These are phyloP conservation scores for Paramecium pentaurelia DNA, from an alignment of 73 alveolate genomes.

Conservation along the genomic window DNA sequence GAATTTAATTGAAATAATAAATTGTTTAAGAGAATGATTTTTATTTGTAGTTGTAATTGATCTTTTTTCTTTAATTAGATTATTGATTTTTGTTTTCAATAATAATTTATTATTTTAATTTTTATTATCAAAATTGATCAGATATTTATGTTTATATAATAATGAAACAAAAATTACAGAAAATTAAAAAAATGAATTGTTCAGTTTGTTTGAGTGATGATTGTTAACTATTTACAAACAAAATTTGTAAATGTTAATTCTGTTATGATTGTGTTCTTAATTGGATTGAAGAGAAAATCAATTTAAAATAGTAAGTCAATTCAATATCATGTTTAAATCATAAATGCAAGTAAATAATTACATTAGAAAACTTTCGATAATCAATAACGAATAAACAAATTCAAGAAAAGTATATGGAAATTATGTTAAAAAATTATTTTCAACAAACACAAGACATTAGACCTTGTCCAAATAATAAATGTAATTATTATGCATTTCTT, in stretches of 20 bases:
- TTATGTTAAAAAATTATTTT: not conserved
- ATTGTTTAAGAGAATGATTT: not conserved
- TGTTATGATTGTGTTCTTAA: not conserved
- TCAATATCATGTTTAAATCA: not conserved
- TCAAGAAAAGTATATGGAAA: not conserved
- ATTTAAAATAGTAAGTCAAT: not conserved
- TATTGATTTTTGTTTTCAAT: not conserved
- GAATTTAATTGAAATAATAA: not conserved
- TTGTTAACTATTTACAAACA: not conserved
- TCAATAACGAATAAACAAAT: not conserved
- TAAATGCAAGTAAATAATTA: not conserved
- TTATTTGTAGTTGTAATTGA: too few relatives aligned
- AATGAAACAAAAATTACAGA: not conserved
- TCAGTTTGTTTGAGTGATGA: not conserved
- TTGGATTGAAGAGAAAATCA: slow-evolving; percentile 9
- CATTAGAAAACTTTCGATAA: not conserved
- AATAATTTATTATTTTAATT: not conserved
- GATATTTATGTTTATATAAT: not conserved
- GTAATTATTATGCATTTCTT: not conserved
- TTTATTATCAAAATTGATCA: slow-evolving; percentile 4
- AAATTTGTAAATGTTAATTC: not conserved
- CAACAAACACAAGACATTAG: not conserved
- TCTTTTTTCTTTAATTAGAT: not conserved
- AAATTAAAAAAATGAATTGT: not conserved
- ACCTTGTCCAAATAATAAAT: not conserved